A percentile compares a stretch with the other conserved stretches of the same genome.
These are phyloP conservation scores for Dactylellina drechsleri DNA, from an alignment of 2,329 filamentous ascomycete genomes.

Conservation along the genomic window DNA sequence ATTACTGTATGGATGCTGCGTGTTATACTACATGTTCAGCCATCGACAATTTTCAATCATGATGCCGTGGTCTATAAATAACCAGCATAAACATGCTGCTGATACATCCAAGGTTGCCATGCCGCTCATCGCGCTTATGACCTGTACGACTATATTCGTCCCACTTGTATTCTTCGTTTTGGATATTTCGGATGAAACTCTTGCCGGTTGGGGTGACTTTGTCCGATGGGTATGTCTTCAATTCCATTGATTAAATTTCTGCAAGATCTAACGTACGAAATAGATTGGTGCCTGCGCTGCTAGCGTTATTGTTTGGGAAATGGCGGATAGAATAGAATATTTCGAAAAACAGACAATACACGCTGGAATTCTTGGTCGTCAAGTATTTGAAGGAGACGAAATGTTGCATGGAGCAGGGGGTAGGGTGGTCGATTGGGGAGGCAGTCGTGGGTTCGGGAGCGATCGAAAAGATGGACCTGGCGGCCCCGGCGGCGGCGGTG, in stretches of 20 bases:
- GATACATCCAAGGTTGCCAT: slow-evolving; percentile 52
- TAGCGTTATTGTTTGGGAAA: slow-evolving; percentile 98
- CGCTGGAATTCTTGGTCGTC: slow-evolving; percentile 87
- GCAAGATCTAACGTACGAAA: slow-evolving; percentile 7
- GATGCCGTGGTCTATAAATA: slow-evolving; percentile 51
- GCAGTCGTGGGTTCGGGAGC: slow-evolving; percentile 16
- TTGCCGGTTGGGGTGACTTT: slow-evolving; percentile 93
- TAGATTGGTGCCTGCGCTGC: slow-evolving; percentile 84
- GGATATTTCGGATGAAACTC: slow-evolving; percentile 84
- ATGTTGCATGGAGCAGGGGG: slow-evolving; percentile 72
- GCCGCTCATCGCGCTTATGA: slow-evolving; percentile 77
- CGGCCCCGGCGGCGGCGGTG: slow-evolving; percentile 36
- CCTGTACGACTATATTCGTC: slow-evolving; percentile 82
- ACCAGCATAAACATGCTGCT: slow-evolving; percentile 42
- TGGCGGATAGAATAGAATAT: slow-evolving; percentile 94
- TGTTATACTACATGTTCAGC: slow-evolving; percentile 87
- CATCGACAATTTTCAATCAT: slow-evolving; percentile 54
- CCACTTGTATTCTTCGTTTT: slow-evolving; percentile 93
- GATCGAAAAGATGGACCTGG: slow-evolving; percentile 34
- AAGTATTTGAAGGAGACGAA: slow-evolving; percentile 93
- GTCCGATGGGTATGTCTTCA: slow-evolving; percentile 76
- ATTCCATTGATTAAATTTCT: too few species aligned
- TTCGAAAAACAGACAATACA: slow-evolving; percentile 92
- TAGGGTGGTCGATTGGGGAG: slow-evolving; percentile 33
- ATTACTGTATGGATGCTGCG: slow-evolving; percentile 89